These are phyloP conservation scores for Candida patagonica DNA, from an alignment of 805 yeast species.

Conservation along the genomic window DNA sequence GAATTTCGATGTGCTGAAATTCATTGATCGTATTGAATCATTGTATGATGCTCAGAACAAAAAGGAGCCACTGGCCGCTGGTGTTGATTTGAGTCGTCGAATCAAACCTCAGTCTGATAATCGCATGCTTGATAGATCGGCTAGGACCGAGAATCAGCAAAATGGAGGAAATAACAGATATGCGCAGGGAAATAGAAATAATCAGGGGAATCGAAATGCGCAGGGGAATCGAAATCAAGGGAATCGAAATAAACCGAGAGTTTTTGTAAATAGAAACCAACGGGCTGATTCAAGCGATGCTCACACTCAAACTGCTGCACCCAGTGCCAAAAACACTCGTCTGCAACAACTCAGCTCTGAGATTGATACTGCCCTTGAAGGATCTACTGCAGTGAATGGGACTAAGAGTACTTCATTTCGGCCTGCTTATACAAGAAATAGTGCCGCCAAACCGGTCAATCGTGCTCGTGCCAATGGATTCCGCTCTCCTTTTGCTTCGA, in stretches of 20 bases:
- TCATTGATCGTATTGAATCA: slow-evolving; percentile 12
- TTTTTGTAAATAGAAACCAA: too few species aligned
- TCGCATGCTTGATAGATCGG: not conserved
- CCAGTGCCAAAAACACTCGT: not conserved
- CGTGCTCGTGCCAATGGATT: too few species aligned
- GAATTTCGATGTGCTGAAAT: slow-evolving; percentile 13
- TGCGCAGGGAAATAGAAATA: not conserved
- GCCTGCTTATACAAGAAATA: too few species aligned
- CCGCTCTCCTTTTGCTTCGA: too few species aligned
- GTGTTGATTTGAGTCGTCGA: not conserved
- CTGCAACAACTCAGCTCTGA: slow-evolving; percentile 3
- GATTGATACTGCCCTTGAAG: slow-evolving; percentile 1
- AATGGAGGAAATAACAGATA: not conserved
- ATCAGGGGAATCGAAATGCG: not conserved
- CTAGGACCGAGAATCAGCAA: not conserved
- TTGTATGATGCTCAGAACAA: slow-evolving; percentile 9
- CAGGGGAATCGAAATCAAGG: too few species aligned
- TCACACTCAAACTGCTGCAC: not conserved
- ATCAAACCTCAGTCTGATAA: not conserved
- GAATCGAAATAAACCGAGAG: too few species aligned
- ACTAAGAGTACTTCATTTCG: too few species aligned
- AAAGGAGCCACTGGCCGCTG: slow-evolving; percentile 4
- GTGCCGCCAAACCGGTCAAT: too few species aligned
- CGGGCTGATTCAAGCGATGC: too few species aligned
- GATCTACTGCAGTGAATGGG: not conserved